Evolutionary conservation across 108 stramenopile genomes (phyloP).

Genomic region (Skeletonema marinoi): DNA sequence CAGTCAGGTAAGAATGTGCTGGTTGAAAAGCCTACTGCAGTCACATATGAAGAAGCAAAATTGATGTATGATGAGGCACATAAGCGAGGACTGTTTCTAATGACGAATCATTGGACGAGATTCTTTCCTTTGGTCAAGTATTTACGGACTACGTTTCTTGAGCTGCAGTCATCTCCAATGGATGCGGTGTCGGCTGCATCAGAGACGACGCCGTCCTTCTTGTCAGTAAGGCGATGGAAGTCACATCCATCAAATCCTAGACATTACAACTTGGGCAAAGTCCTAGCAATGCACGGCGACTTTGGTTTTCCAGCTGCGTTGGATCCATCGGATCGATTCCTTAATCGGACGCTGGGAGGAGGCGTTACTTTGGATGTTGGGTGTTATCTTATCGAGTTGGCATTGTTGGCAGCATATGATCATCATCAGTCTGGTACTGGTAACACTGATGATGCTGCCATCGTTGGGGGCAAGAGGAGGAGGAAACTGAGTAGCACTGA

Average conservation of each 20-base stretch:
- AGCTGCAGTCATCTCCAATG: not conserved
- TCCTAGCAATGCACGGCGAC: constrained; percentile 39
- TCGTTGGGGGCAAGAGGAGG: not conserved
- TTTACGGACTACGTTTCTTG: constrained; percentile 25
- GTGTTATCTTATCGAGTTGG: constrained; percentile 38
- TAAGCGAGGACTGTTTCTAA: constrained; percentile 70
- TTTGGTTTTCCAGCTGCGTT: constrained; percentile 23
- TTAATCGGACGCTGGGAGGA: constrained; percentile 37
- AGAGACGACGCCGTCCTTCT: not conserved
- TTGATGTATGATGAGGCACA: constrained; percentile 68
- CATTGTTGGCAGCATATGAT: constrained; percentile 35
- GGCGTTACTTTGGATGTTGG: constrained; percentile 37
- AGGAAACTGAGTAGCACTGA: not conserved
- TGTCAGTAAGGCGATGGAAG: not conserved
- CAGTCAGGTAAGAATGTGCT: constrained; percentile 72
- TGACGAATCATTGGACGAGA: constrained; percentile 55
- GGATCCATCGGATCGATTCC: constrained; percentile 25
- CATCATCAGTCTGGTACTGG: constrained; percentile 8
- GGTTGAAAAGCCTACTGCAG: constrained; percentile 82
- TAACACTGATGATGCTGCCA: not conserved
- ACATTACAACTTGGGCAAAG: constrained; percentile 20
- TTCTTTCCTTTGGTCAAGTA: constrained; percentile 39
- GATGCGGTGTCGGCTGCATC: not conserved
- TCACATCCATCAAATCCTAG: not conserved
- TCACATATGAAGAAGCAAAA: constrained; percentile 62